These are phyloP conservation scores for Amanita rubescens DNA, from an alignment of 768 basidiomycete genomes.

Conservation along the genomic window DNA sequence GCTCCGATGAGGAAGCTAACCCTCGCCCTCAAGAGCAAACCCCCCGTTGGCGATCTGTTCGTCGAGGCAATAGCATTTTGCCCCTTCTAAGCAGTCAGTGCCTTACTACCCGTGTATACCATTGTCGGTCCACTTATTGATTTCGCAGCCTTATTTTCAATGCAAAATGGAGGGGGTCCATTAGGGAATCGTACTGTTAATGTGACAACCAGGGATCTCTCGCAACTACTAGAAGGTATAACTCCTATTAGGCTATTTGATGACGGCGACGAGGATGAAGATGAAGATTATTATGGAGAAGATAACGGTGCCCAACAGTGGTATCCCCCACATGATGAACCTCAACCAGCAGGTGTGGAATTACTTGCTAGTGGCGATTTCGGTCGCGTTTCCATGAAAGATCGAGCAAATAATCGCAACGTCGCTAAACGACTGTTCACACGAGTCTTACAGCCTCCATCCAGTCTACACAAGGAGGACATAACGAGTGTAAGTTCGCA, in stretches of 20 bases:
- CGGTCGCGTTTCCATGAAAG: slow-evolving; percentile 52
- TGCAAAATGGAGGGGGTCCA: slow-evolving; percentile 20
- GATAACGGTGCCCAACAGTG: slow-evolving; percentile 29
- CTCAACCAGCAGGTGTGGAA: slow-evolving; percentile 54
- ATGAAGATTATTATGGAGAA: slow-evolving; percentile 29
- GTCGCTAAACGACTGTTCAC: slow-evolving; percentile 42
- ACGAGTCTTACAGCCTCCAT: slow-evolving; percentile 28
- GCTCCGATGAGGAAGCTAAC: slow-evolving; percentile 13
- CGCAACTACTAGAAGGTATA: slow-evolving; percentile 16
- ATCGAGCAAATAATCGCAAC: slow-evolving; percentile 36
- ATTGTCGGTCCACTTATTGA: neutral
- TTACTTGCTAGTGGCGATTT: slow-evolving; percentile 77
- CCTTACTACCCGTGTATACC: neutral
- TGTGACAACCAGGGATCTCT: slow-evolving; percentile 24
- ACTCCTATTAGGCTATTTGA: neutral
- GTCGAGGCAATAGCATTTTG: slow-evolving; percentile 12
- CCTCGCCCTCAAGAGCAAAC: neutral
- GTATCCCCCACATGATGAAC: slow-evolving; percentile 34
- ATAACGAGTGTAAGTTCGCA: slow-evolving; percentile 39
- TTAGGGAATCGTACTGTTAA: slow-evolving; percentile 13
- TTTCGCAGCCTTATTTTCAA: slow-evolving; percentile 24
- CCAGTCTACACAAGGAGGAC: slow-evolving; percentile 41
- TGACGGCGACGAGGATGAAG: slow-evolving; percentile 9
- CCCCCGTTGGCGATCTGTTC: neutral
- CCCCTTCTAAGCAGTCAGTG: slow-evolving; percentile 22